Percentiles rank a stretch among this genome's conserved stretches.
Evolutionary conservation across 345 rosid genomes (phyloP).

Genomic region (Mallotus nudiflorus): DNA sequence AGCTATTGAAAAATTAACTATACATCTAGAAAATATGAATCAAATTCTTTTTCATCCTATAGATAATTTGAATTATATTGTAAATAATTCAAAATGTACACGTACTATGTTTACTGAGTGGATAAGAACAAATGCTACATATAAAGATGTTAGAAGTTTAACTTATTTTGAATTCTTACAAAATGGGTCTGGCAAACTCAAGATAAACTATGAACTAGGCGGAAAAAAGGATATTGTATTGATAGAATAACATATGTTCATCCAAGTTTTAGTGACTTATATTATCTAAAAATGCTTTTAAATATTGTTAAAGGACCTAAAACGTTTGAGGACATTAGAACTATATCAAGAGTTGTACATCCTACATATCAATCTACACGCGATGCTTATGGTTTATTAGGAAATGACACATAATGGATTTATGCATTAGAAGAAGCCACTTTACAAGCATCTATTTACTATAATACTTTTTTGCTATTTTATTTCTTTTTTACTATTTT

Average conservation of each 20-base stretch:
- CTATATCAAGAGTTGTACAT: not conserved
- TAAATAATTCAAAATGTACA: not conserved
- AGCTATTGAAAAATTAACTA: not conserved
- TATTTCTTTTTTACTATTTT: rapidly evolving
- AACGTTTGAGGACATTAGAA: not conserved
- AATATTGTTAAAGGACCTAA: not conserved
- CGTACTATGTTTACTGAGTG: not conserved
- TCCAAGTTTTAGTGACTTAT: not conserved
- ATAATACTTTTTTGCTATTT: not conserved
- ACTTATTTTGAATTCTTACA: not conserved
- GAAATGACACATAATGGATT: not conserved
- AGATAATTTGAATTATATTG: not conserved
- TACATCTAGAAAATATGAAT: not conserved
- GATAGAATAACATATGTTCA: not conserved
- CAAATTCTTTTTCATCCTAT: not conserved
- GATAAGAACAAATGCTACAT: not conserved
- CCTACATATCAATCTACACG: not conserved
- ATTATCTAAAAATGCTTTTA: not conserved
- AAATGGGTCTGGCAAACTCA: not conserved
- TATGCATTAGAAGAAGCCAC: not conserved
- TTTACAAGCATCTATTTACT: no score
- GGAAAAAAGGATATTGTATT: not conserved
- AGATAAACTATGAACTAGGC: not conserved
- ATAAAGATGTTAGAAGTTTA: not conserved
- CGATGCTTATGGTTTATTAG: not conserved